These are phyloP conservation scores for Xylaria sp. DNA, from an alignment of 2,329 filamentous ascomycete genomes.

Conservation along the genomic window DNA sequence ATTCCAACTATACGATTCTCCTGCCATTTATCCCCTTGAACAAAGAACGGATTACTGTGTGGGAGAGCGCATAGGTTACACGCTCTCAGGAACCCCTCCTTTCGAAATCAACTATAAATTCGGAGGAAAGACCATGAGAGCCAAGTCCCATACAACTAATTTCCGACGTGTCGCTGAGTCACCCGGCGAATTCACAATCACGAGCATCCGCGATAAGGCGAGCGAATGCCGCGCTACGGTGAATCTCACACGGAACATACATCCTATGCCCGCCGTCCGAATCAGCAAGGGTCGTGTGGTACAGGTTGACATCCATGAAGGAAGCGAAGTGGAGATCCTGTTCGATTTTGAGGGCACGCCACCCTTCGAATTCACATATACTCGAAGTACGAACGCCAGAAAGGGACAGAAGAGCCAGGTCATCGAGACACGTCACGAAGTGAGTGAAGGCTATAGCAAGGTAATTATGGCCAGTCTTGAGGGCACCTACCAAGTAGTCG, in stretches of 20 bases:
- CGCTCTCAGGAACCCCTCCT: conserved; percentile 87
- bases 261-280: conserved; percentile 90
- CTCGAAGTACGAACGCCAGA: conserved; percentile 84
- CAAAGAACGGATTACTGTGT: conserved; percentile 91
- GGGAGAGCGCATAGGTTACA: conserved; percentile 92
- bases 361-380: conserved; percentile 98
- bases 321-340: conserved; percentile 89
- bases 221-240: conserved; percentile 87
- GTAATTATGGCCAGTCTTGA: conserved; percentile 88
- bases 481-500: conserved; percentile 96
- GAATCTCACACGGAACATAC: conserved; percentile 83
- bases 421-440: conserved; percentile 90
- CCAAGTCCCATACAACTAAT: conserved; percentile 79
- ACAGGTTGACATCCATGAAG: conserved; percentile 94
- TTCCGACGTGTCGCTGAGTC: conserved; percentile 95
- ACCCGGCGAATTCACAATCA: conserved; percentile 89
- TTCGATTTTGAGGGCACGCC: conserved; percentile 97
- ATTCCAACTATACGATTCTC: conserved; percentile 92
- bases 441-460: conserved; percentile 84
- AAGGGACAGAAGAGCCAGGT: conserved; percentile 82
- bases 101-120: conserved; percentile 96
- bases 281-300: conserved; percentile 86
- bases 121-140: conserved; percentile 80
- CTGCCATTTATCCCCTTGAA: conserved; percentile 89
- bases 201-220: conserved; percentile 85